Evolutionary conservation across 1,284 basidiomycete species (phyloP), one percentile per base, ranked within the genome.

Genomic region (Thecaphora frezii): DNA sequence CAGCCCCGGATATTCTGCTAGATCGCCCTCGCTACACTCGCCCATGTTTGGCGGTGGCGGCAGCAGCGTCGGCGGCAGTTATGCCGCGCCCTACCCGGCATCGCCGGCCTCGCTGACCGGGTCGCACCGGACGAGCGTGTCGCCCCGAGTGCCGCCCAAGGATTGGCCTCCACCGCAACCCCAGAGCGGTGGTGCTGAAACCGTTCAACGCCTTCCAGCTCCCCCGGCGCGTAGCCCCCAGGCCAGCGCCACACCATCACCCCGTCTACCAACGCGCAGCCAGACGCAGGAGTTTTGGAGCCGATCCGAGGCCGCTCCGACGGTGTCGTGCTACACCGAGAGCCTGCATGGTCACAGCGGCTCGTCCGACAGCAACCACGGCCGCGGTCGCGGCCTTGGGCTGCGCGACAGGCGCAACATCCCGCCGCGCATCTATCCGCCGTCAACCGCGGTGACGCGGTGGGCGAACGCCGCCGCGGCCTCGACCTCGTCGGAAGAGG

Each of bases 401-500:
- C 44, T 71, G 23, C 55, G 69, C 36, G 69, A 71, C 24, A 54
- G 69, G 33, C 51, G 69, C 8, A 68, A 71, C 9, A 54, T 54
- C n/a, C 62, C 69, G n/a, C 66, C 66, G 3, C 57, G 69, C 24
- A 71, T 71, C 41, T 66, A 71, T 46, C 69, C 66, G 7, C 69
- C 69, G 14, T 71, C 69, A 13, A 36, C 33, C 10, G 33, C 33
- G 4, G 33, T 36, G 13, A 36, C 33, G 33, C 8, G 33, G 18
- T 36, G 33, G 33, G 12, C 33, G 16, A 36, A 36, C 13, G 33
- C 33, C 16, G 33, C 33, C 33, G 33, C 33, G 7, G 33, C 33
- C 7, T 36, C 28, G 16, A 25, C 43, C 3, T 23, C 24, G 1
- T 21, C n/a, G n/a, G 26, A 41, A 7, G 48, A 51, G 19, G 22